phyloP scores from a whole-genome alignment of 306 rosid genomes.

The Cajanus cajan region DNA sequence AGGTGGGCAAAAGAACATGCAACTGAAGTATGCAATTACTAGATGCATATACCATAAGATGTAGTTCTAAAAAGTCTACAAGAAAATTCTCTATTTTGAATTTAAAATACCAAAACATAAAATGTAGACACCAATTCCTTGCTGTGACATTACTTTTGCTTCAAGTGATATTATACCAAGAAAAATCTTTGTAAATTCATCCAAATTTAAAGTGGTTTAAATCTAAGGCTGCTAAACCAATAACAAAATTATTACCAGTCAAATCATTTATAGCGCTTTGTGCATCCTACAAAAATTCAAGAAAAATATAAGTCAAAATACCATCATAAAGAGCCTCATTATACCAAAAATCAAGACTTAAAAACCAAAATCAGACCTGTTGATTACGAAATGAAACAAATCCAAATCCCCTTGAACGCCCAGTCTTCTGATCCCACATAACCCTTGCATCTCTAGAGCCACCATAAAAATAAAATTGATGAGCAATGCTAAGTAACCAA shows the following conservation, averaged over 20 bases:
- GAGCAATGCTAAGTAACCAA: constrained; percentile 1
- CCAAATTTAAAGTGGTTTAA: background rate
- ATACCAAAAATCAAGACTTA: background rate
- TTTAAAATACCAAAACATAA: background rate
- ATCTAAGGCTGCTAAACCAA: background rate
- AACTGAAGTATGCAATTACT: background rate
- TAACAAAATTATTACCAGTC: constrained; percentile 66
- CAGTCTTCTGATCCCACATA: constrained; percentile 99
- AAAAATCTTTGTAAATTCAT: background rate
- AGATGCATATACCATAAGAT: background rate
- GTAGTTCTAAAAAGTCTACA: background rate
- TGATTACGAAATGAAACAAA: constrained; percentile 93
- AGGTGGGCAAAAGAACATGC: background rate
- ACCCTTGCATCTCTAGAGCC: constrained; percentile 90
- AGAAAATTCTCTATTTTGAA: background rate
- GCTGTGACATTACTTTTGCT: background rate
- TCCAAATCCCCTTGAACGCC: constrained; percentile 98
- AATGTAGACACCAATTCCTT: background rate
- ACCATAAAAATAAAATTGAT: constrained; percentile 9
- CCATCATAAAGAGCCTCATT: background rate
- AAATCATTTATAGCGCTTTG: constrained; percentile 94
- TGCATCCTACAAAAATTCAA: constrained; percentile 68
- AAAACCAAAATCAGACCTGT: constrained; percentile 51
- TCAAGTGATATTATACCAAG: background rate
- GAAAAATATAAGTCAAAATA: constrained; percentile 20